Evolutionary conservation across 768 basidiomycete species (phyloP).

Genomic region (Kwoniella mangroviensis): DNA sequence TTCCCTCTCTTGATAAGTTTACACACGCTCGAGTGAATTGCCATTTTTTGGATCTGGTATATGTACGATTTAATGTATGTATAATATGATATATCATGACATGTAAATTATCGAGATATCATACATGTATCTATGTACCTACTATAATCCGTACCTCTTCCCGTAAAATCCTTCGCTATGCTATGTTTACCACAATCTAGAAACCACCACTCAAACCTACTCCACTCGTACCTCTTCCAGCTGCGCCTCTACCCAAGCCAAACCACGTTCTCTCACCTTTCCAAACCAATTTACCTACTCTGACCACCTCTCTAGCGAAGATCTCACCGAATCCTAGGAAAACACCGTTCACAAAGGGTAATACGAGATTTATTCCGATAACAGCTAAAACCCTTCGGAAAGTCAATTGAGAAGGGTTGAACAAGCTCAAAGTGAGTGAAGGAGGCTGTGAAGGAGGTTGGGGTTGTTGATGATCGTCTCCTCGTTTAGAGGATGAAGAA

Average conservation of each 20-base stretch:
- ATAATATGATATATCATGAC: constrained; percentile 6
- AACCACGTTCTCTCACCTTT: constrained; percentile 42
- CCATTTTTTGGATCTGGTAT: neutral
- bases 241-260: constrained; percentile 22
- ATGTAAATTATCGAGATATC: neutral
- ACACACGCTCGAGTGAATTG: neutral
- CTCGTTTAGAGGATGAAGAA: constrained; percentile 2
- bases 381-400: constrained; percentile 50
- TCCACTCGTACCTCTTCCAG: constrained; percentile 34
- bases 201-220: constrained; percentile 55
- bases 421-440: constrained; percentile 54
- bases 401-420: constrained; percentile 50
- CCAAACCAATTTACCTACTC: constrained; percentile 43
- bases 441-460: constrained; percentile 50
- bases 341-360: constrained; percentile 58
- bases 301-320: constrained; percentile 53
- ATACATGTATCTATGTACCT: neutral
- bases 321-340: constrained; percentile 59
- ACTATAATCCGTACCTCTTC: neutral
- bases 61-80: neutral
- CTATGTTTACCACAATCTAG: constrained; percentile 8
- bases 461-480: neutral
- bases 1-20: too few species aligned
- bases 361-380: constrained; percentile 55
- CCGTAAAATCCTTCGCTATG: neutral